Evolutionary conservation across 2,329 filamentous ascomycete species (phyloP).

Genomic region (Colletotrichum tamarilloi): DNA sequence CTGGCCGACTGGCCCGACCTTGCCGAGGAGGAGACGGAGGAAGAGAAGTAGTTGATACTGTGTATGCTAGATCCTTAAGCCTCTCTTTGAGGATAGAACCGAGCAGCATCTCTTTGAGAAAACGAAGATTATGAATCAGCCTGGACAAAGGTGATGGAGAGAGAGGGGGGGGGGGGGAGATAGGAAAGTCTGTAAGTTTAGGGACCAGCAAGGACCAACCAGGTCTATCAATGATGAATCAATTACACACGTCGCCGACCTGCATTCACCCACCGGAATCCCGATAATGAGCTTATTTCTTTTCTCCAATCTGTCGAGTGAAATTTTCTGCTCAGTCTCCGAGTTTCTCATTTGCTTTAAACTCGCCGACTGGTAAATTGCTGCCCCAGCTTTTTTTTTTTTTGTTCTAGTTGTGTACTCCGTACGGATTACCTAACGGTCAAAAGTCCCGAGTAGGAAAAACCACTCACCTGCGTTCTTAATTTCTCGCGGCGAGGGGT

Average conservation of each 20-base stretch:
- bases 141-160: too few relatives aligned
- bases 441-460: background rate
- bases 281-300: constrained; percentile 9
- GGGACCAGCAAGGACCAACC: background rate
- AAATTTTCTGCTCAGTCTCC: background rate
- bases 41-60: background rate
- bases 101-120: background rate
- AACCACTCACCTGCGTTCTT: background rate
- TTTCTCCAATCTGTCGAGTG: background rate
- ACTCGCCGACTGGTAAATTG: background rate
- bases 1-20: constrained; percentile 14
- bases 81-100: too few relatives aligned
- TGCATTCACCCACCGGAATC: background rate
- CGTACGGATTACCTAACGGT: background rate
- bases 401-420: too few relatives aligned
- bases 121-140: background rate
- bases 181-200: background rate
- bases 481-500: constrained; percentile 11
- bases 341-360: background rate
- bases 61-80: background rate
- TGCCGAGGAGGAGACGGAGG: background rate
- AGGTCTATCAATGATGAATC: background rate
- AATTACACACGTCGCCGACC: background rate
- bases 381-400: background rate
- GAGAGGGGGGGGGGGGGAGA: background rate